These are phyloP conservation scores for Leccinum aurantiacum DNA, from an alignment of 768 basidiomycete genomes.

Conservation along the genomic window DNA sequence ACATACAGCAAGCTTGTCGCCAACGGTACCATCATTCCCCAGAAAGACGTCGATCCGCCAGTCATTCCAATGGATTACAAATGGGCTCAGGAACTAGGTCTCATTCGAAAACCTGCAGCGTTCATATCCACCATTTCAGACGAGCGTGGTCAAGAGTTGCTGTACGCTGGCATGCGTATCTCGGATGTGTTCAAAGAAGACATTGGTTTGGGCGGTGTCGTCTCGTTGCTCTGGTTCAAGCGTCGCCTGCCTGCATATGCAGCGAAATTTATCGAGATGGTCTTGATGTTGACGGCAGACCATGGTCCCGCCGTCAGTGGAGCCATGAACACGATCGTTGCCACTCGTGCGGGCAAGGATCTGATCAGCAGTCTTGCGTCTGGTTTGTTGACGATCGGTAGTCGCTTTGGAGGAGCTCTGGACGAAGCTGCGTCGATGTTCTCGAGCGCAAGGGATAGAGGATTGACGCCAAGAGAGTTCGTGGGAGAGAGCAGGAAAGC, in stretches of 20 bases:
- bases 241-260: slow-evolving; percentile 88
- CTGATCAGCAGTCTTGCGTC: slow-evolving; percentile 94
- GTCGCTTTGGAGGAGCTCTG: slow-evolving; percentile 97
- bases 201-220: slow-evolving; percentile 95
- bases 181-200: slow-evolving; percentile 98
- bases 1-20: slow-evolving; percentile 83
- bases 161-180: slow-evolving; percentile 99
- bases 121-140: slow-evolving; percentile 99
- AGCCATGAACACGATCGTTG: slow-evolving; percentile 99
- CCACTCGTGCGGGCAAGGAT: slow-evolving; percentile 98
- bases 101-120: slow-evolving; percentile 97
- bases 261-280: slow-evolving; percentile 99
- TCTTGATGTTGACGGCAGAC: slow-evolving; percentile 97
- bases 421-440: slow-evolving; percentile 98
- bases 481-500: slow-evolving; percentile 91
- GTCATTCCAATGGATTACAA: slow-evolving; percentile 99
- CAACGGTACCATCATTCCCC: slow-evolving; percentile 63
- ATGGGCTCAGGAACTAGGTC: slow-evolving; percentile 98
- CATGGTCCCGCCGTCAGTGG: slow-evolving; percentile 98
- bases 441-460: slow-evolving; percentile 86
- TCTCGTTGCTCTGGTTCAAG: slow-evolving; percentile 97
- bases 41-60: slow-evolving; percentile 84
- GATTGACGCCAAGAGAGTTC: slow-evolving; percentile 96
- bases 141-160: slow-evolving; percentile 96
- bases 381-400: slow-evolving; percentile 96